Evolutionary conservation across 495 filamentous ascomycete species (phyloP), one percentile per base, ranked within the genome.

Genomic region (Staphylotrichum longicolle): DNA sequence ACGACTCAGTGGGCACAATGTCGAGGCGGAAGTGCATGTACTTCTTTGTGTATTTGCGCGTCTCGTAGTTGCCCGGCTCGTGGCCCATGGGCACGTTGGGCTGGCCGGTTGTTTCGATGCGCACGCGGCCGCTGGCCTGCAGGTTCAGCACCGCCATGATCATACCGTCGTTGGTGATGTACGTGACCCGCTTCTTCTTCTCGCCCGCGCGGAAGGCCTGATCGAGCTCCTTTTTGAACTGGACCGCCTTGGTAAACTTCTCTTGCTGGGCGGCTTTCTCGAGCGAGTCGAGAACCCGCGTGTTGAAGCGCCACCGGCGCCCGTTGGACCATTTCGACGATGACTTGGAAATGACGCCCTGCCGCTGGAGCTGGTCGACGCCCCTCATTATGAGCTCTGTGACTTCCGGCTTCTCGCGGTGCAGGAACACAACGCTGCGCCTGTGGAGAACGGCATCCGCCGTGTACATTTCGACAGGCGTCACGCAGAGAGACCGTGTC

Each of bases 11-110:
- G 0, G 88, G 87, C 6, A 69, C 65, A 27, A 90, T 66, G 8
- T 85, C 81, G 32, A 93, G 70, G 4, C 80, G 70, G 70, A 91
- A 94, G 63, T 81, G 76, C 11, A 81, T 79, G 44, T 78, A 79
- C 42, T 70, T 72, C 61, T 86, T 90, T 52, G 91, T 85, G 70
- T 91, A 89, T 54, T 83, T 79, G 20, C 86, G 75, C 1, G 86
- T 88, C 58, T 87, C 79, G 69, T 96, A 95, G 58, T 75, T 80
- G 41, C 85, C 82, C 4, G 85, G 86, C 50, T 90, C 85, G 35
- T 92, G 83, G 33, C 92, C 92, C 72, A 87, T 90, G 58, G 85
- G 85, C 59, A 89, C 83, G 52, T 83, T 74, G 0, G 87, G 88
- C 3, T 85, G 77, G 57, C 88, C 80, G 4, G 77, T 70, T 0